Evolutionary conservation across 805 yeast genomes (phyloP), one percentile per base, ranked within the genome.

Genomic region (Candida chauliodis): DNA sequence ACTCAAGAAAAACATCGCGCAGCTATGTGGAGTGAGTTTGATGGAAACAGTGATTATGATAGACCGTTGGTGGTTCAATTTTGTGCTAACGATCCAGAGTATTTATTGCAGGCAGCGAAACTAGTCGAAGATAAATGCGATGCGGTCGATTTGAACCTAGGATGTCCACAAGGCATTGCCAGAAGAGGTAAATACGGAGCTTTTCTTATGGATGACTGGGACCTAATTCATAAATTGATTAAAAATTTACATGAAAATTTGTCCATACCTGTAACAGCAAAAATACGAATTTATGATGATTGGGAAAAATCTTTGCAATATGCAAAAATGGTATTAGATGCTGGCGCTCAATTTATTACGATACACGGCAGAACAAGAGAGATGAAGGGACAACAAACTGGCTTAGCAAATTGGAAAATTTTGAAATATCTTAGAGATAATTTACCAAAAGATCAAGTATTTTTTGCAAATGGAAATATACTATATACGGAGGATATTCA

Each of bases 151-250:
- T 72, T 93, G 48, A 93, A 93, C 53, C 69, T 93, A 41, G 99
- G 99, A 0, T 93, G 99, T 60, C 99, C 99, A 0, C 99, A 93
- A 60, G 96, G 96, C 1, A 93, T 93, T 44, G 99, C 99, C 0
- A 76, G 75, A 46, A 86, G 87, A 59, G 99, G 99, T 0, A 83
- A 86, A 46, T 93, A 93, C 57, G 99, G 99, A 1, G 81, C 98
- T 0, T 93, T 90, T 50, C 64, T 93, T 38, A 91, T 90, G 96
- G 99, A 93, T 41, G 96, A 93, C 53, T 93, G 98, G 98, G 86
- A 78, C 16, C 64, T 91, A 39, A 79, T 93, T 11, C 71, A 78
- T 51, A 73, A 68, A 36, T 69, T 93, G 43, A 89, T 93, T 46
- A 75, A 71, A 45, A 84, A 70, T 13, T 67, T 91, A 37, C 95